Evolutionary conservation across 2,329 filamentous ascomycete species (phyloP).

Genomic region (Hymenoscyphus salicellus): DNA sequence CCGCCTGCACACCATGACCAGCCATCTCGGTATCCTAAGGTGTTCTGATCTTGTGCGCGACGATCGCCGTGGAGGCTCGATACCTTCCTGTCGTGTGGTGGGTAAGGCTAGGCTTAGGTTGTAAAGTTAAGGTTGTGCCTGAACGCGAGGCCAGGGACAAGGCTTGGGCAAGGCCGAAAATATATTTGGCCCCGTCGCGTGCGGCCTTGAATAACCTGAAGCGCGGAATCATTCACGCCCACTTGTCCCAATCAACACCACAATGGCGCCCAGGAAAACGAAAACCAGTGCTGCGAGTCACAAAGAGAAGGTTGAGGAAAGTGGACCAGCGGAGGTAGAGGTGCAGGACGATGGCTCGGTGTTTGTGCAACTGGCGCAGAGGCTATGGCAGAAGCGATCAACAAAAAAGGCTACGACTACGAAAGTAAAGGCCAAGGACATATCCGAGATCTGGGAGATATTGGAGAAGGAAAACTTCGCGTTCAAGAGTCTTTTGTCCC

Average conservation of each 20-base stretch:
- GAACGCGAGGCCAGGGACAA: neutral
- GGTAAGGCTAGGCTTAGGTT: neutral
- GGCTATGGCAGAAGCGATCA: constrained; percentile 74
- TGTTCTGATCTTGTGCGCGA: constrained; percentile 9
- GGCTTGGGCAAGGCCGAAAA: neutral
- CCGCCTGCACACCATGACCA: constrained; percentile 51
- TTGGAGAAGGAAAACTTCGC: constrained; percentile 79
- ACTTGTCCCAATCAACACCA: constrained; percentile 15
- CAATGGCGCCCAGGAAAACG: constrained; percentile 34
- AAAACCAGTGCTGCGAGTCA: constrained; percentile 28
- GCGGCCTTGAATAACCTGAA: constrained; percentile 11
- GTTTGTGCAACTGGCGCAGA: constrained; percentile 74
- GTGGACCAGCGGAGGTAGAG: constrained; percentile 64
- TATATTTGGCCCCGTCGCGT: constrained; percentile 11
- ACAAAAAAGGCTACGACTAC: constrained; percentile 58
- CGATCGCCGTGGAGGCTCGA: constrained; percentile 4
- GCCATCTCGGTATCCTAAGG: constrained; percentile 42
- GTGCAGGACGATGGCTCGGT: constrained; percentile 63
- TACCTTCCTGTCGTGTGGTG: neutral
- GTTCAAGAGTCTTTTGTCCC: constrained; percentile 70
- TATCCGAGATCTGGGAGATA: constrained; percentile 83
- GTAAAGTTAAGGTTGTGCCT: neutral
- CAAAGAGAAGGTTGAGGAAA: constrained; percentile 40
- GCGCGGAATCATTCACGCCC: neutral
- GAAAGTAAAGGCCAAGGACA: constrained; percentile 73